Evolutionary conservation across 208 protist species (phyloP).

Genomic region (Lotmaria passim): DNA sequence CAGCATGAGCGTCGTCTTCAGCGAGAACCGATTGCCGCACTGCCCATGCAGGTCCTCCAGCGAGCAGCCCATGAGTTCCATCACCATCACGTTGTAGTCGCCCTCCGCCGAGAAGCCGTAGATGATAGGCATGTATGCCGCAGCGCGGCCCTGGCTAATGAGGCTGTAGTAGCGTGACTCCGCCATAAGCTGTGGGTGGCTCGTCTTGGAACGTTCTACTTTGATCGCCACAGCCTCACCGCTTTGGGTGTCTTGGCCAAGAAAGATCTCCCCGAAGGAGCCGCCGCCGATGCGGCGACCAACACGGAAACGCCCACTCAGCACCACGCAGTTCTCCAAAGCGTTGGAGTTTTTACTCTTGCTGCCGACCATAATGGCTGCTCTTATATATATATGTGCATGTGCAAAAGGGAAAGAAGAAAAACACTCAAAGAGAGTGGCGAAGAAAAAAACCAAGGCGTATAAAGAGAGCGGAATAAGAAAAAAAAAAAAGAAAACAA

Average conservation of each 20-base stretch:
- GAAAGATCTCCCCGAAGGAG: conserved; percentile 94
- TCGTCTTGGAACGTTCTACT: conserved; percentile 87
- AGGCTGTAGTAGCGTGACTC: conserved; percentile 91
- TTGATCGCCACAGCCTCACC: conserved; percentile 92
- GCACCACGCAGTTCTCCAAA: conserved; percentile 39
- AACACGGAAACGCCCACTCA: conserved; percentile 91
- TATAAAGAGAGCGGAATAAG: too few species aligned
- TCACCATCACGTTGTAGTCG: conserved; percentile 95
- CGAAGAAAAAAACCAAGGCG: too few species aligned
- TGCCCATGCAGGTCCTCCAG: conserved; percentile 94
- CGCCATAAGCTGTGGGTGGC: conserved; percentile 92
- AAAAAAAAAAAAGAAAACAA: too few species aligned
- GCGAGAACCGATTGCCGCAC: conserved; percentile 81
- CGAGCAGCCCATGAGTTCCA: conserved; percentile 92
- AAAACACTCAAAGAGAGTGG: too few species aligned
- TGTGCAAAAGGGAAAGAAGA: too few species aligned
- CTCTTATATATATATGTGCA: neutral
- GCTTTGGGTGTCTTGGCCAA: conserved; percentile 90
- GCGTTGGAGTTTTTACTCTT: conserved; percentile 23
- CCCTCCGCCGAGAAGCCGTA: conserved; percentile 90
- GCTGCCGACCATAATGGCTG: conserved; percentile 11
- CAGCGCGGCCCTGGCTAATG: conserved; percentile 71
- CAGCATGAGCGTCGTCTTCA: conserved; percentile 94
- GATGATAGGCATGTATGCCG: conserved; percentile 88
- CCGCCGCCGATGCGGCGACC: conserved; percentile 98